Evolutionary conservation across 2,329 filamentous ascomycete genomes (phyloP).

Genomic region (Cercospora brassicicola): DNA sequence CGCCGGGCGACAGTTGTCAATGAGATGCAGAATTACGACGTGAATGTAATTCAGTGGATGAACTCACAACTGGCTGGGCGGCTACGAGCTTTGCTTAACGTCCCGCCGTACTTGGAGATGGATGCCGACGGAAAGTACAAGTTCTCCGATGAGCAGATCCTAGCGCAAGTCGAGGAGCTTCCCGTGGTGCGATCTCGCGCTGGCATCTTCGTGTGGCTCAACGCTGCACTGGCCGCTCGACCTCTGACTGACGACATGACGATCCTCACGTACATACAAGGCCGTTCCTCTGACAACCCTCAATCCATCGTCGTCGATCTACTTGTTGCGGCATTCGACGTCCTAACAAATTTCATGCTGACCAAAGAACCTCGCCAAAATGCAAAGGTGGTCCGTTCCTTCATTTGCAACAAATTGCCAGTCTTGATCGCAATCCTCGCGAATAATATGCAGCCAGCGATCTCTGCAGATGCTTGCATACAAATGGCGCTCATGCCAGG

Average conservation of each 20-base stretch:
- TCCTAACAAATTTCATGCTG: slow-evolving; percentile 83
- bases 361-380: slow-evolving; percentile 61
- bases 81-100: slow-evolving; percentile 32
- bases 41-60: slow-evolving; percentile 38
- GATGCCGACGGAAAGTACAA: slow-evolving; percentile 62
- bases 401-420: slow-evolving; percentile 74
- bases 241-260: slow-evolving; percentile 79
- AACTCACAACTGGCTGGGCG: slow-evolving; percentile 35
- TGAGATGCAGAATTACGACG: slow-evolving; percentile 38
- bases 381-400: slow-evolving; percentile 77
- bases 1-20: slow-evolving; percentile 30
- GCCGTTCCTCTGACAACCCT: slow-evolving; percentile 80
- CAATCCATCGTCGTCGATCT: slow-evolving; percentile 78
- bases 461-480: slow-evolving; percentile 64
- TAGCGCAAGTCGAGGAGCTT: slow-evolving; percentile 54
- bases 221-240: slow-evolving; percentile 75
- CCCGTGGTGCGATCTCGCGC: slow-evolving; percentile 73
- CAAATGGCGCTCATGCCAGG: slow-evolving; percentile 61
- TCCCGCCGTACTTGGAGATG: slow-evolving; percentile 63
- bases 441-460: slow-evolving; percentile 57
- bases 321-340: slow-evolving; percentile 84
- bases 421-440: slow-evolving; percentile 60
- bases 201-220: slow-evolving; percentile 81
- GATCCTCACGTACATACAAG: slow-evolving; percentile 77
- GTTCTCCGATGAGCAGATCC: slow-evolving; percentile 61